phyloP scores from a whole-genome alignment of 2,329 filamentous ascomycete species.

The Monilinia fructigena region DNA sequence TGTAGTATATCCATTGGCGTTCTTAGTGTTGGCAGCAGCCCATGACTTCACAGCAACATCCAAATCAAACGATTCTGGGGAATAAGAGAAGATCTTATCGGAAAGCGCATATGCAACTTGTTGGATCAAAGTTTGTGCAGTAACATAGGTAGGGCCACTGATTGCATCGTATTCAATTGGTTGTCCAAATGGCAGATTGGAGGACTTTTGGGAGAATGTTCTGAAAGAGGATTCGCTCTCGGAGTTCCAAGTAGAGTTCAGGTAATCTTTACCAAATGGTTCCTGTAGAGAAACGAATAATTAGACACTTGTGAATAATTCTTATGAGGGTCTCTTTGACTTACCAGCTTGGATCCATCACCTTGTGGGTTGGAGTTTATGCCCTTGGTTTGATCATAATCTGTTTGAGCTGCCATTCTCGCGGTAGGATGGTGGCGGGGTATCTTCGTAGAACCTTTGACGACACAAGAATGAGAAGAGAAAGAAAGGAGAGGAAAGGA shows the following conservation, averaged over 20 bases:
- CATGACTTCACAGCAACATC: constrained; percentile 80
- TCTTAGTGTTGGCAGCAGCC: constrained; percentile 67
- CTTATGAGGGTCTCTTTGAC: constrained; percentile 28
- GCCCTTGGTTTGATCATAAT: constrained; percentile 28
- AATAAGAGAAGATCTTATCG: constrained; percentile 97
- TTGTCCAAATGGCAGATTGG: constrained; percentile 58
- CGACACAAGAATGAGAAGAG: background rate
- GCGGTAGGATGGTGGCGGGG: constrained; percentile 12
- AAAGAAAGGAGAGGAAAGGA: background rate
- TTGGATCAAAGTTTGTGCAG: constrained; percentile 89
- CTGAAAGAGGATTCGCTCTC: constrained; percentile 32
- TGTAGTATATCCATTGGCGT: constrained; percentile 79
- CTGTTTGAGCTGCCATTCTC: constrained; percentile 35
- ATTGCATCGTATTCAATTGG: constrained; percentile 59
- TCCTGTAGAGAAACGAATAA: constrained; percentile 27
- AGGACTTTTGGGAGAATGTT: constrained; percentile 44
- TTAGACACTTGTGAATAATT: constrained; percentile 17
- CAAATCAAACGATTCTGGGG: constrained; percentile 87
- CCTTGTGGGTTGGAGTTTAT: constrained; percentile 37
- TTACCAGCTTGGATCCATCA: constrained; percentile 28
- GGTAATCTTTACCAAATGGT: constrained; percentile 34
- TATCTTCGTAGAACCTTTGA: constrained; percentile 6
- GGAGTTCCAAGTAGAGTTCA: constrained; percentile 38
- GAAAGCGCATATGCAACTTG: constrained; percentile 94
- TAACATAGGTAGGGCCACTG: constrained; percentile 86